Evolutionary conservation across 495 filamentous ascomycete genomes (phyloP).

Genomic region (Sordaria brevicollis): DNA sequence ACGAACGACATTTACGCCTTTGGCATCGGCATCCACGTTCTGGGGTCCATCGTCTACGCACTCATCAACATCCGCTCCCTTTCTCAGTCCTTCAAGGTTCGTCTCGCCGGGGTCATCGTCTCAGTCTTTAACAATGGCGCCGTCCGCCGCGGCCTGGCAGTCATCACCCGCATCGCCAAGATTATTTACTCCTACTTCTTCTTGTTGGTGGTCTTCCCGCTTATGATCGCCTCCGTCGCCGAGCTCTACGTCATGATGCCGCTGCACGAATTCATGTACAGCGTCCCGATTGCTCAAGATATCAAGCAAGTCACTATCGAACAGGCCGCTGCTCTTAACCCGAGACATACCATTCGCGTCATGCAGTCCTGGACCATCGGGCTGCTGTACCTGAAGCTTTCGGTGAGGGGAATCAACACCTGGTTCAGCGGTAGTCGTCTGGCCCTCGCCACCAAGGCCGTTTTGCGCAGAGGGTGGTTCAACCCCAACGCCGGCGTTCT

Average conservation of each 20-base stretch:
- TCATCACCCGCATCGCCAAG: conserved; percentile 22
- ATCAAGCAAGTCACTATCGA: not conserved
- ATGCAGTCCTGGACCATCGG: conserved; percentile 93
- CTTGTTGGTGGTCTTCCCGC: conserved; percentile 67
- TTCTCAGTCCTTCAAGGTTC: conserved; percentile 25
- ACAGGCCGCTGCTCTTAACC: conserved; percentile 11
- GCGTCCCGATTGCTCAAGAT: conserved; percentile 7
- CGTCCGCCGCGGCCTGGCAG: conserved; percentile 16
- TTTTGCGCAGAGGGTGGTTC: conserved; percentile 70
- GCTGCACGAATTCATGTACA: conserved; percentile 68
- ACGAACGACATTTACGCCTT: conserved; percentile 97
- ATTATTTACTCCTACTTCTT: conserved; percentile 64
- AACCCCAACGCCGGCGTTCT: conserved; percentile 69
- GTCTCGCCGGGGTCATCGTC: conserved; percentile 10
- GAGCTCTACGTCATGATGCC: conserved; percentile 88
- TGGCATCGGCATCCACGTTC: conserved; percentile 71
- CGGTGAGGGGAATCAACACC: conserved; percentile 57
- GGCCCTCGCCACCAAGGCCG: conserved; percentile 60
- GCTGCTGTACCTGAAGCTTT: conserved; percentile 82
- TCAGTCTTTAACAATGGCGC: conserved; percentile 26
- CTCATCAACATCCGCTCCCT: conserved; percentile 42
- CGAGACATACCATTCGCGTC: conserved; percentile 70
- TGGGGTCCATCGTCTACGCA: conserved; percentile 54
- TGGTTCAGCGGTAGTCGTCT: conserved; percentile 52
- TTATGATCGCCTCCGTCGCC: conserved; percentile 68